Conservation (phyloP, 23 red algal species). For the Gracilaria vermiculophylla region DNA sequence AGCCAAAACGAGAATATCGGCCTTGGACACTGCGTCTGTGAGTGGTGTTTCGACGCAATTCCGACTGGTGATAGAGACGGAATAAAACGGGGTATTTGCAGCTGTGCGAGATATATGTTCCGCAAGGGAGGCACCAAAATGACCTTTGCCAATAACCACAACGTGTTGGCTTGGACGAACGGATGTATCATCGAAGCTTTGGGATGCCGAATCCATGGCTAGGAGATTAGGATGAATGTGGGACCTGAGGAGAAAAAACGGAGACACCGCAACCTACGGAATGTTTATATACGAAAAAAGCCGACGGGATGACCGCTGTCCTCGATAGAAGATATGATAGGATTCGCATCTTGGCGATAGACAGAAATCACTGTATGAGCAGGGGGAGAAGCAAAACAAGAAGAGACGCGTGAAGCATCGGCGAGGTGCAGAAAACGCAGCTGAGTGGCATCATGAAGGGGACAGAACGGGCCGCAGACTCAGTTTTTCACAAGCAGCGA, state of each 20-base stretch:
- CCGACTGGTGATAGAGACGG: neutral
- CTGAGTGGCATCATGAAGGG: neutral
- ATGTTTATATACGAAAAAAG: neutral
- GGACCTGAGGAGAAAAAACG: too few relatives aligned
- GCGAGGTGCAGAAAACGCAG: neutral
- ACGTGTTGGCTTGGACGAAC: neutral
- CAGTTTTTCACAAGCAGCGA: too few relatives aligned
- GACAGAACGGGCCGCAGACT: too few relatives aligned
- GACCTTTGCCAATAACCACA: neutral
- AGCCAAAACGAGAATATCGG: conserved; percentile 55
- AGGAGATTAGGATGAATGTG: neutral
- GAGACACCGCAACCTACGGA: too few relatives aligned
- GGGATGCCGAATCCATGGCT: neutral
- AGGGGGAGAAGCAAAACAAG: neutral
- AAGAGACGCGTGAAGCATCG: neutral
- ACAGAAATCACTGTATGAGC: neutral
- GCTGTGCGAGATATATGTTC: neutral
- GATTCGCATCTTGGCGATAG: neutral
- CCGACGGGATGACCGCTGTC: neutral
- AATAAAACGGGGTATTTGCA: neutral
- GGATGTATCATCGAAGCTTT: neutral
- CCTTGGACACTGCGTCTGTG: neutral
- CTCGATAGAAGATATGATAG: neutral
- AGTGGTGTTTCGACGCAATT: neutral
- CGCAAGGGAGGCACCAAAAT: neutral